Evolutionary conservation across 352 stramenopile genomes (phyloP).

Genomic region (Phytophthora uliginosa): DNA sequence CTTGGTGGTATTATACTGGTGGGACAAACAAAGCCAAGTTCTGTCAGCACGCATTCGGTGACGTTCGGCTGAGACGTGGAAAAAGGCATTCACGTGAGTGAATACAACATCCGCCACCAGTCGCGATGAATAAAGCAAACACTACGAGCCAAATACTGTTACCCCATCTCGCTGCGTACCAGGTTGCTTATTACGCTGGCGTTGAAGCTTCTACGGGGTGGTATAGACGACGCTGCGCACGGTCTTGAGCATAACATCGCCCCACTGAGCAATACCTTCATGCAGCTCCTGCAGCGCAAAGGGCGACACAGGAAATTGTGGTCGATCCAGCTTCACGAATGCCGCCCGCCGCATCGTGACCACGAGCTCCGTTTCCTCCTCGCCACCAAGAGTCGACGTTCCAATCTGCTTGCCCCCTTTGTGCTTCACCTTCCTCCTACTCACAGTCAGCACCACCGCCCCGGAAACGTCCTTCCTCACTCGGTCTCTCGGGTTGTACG

Average conservation of each 20-base stretch:
- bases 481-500: conserved; percentile 40
- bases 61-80: no score
- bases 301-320: conserved; percentile 28
- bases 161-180: no score
- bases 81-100: no score
- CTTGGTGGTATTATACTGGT: no score
- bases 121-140: no score
- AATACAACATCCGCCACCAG: no score
- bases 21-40: no score
- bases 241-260: conserved; percentile 49
- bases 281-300: conserved; percentile 38
- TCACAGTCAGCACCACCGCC: conserved; percentile 27
- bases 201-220: conserved; percentile 18
- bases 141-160: no score
- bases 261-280: conserved; percentile 39
- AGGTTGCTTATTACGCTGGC: no score
- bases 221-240: conserved; percentile 41
- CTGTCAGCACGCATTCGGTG: no score
- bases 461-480: conserved; percentile 47
- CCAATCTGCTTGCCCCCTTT: conserved; percentile 12
- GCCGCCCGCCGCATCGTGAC: conserved; percentile 37
- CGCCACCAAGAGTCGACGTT: not conserved
- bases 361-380: conserved; percentile 36
- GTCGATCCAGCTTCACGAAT: conserved; percentile 40
- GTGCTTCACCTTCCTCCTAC: conserved; percentile 21